phyloP scores from a whole-genome alignment of 805 yeast genomes.

The Yamadazyma akitaensis region DNA sequence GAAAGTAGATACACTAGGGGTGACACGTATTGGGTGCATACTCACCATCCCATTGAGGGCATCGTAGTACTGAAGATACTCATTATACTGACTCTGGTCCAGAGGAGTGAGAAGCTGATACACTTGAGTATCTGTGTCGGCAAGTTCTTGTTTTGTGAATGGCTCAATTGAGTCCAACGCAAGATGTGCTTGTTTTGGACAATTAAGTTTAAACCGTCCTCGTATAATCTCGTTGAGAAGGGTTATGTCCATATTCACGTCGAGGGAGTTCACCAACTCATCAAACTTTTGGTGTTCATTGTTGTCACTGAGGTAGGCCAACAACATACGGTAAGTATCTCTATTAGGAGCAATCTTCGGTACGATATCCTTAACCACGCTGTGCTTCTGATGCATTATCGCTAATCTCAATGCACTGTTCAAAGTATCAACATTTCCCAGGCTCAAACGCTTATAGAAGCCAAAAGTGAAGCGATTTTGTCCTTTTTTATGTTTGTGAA shows the following conservation, averaged over 20 bases:
- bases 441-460: conserved; percentile 18
- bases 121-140: neutral
- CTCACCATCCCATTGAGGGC: neutral
- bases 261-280: neutral
- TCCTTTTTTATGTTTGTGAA: neutral
- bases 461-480: conserved; percentile 19
- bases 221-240: conserved; percentile 9
- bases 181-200: conserved; percentile 1
- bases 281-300: neutral
- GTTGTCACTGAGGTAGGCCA: neutral
- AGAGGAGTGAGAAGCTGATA: conserved; percentile 6
- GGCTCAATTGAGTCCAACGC: neutral
- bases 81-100: conserved; percentile 3
- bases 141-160: neutral
- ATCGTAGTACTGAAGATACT: conserved; percentile 10
- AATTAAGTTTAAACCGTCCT: conserved; percentile 7
- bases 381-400: conserved; percentile 24
- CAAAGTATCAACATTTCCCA: conserved; percentile 8
- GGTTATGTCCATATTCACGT: conserved; percentile 10
- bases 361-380: conserved; percentile 21
- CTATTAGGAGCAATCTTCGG: conserved; percentile 9
- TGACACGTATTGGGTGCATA: conserved; percentile 4
- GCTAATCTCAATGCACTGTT: conserved; percentile 13
- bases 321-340: conserved; percentile 4
- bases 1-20: conserved; percentile 19